phyloP scores from a whole-genome alignment of 2,329 filamentous ascomycete species.

The Xylariaceae sp. region DNA sequence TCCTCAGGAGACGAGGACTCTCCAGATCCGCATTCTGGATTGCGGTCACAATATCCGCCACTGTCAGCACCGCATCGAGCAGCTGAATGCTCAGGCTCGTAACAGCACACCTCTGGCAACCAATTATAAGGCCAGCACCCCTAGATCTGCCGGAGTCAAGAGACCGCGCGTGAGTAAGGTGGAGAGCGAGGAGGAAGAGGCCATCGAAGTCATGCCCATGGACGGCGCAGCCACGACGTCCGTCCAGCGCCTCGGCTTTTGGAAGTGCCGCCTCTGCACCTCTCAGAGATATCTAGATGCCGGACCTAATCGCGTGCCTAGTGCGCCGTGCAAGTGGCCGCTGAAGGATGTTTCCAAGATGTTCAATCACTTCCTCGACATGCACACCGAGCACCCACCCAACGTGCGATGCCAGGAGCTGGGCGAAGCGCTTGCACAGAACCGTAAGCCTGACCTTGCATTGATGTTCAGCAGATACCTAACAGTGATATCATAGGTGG shows the following conservation, averaged over 20 bases:
- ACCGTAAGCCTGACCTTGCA: slow-evolving; percentile 39
- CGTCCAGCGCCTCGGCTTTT: slow-evolving; percentile 48
- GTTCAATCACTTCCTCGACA: slow-evolving; percentile 50
- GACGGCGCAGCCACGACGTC: slow-evolving; percentile 25
- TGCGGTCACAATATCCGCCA: slow-evolving; percentile 48
- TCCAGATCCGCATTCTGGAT: slow-evolving; percentile 48
- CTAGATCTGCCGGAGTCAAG: slow-evolving; percentile 19
- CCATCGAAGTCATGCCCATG: slow-evolving; percentile 7
- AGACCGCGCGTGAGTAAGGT: slow-evolving; percentile 17
- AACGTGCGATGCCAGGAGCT: slow-evolving; percentile 47
- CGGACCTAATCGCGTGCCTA: slow-evolving; percentile 44
- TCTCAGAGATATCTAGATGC: slow-evolving; percentile 47
- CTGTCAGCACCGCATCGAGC: slow-evolving; percentile 45
- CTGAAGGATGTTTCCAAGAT: slow-evolving; percentile 51
- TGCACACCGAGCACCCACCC: slow-evolving; percentile 48
- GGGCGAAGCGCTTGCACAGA: slow-evolving; percentile 45
- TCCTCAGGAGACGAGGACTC: slow-evolving; percentile 44
- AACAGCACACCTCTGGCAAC: slow-evolving; percentile 6
- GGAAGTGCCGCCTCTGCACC: slow-evolving; percentile 50
- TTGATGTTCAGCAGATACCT: background rate
- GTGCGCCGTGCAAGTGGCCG: slow-evolving; percentile 50
- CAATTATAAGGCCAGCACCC: slow-evolving; percentile 8
- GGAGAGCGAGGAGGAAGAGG: slow-evolving; percentile 21
- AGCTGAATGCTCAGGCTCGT: slow-evolving; percentile 38
- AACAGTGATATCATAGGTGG: slow-evolving; percentile 36